Conservation (phyloP, 441 rosid genomes). For the Mallotus repandus region DNA sequence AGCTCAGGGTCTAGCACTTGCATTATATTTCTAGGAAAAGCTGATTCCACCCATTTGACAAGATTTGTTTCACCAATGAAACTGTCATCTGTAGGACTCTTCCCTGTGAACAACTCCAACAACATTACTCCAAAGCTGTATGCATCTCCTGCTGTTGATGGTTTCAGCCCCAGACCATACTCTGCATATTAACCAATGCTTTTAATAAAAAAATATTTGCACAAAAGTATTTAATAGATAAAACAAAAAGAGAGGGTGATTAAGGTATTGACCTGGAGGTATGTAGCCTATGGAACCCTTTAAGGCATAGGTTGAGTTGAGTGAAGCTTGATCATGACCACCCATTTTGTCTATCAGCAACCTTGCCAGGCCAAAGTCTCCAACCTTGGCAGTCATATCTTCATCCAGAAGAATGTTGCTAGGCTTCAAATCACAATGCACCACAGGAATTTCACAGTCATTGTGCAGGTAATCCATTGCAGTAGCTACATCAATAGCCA, state of each 20-base stretch:
- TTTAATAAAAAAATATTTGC: no score
- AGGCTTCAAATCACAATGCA: constrained; percentile 62
- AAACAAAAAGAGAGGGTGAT: no score
- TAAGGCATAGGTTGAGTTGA: constrained; percentile 37
- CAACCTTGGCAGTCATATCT: constrained; percentile 50
- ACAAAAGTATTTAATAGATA: no score
- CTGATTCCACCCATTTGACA: no score
- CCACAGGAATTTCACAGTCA: constrained; percentile 40
- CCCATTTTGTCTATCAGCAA: constrained; percentile 20
- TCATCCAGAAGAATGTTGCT: constrained; percentile 46
- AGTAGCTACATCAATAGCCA: constrained; percentile 43
- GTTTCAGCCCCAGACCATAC: constrained; percentile 44
- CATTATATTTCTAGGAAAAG: no score
- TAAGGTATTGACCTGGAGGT: constrained; percentile 46
- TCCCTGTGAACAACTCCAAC: no score
- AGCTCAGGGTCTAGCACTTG: no score
- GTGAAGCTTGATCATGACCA: constrained; percentile 25
- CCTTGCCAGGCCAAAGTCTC: constrained; percentile 54
- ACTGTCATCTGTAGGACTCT: no score
- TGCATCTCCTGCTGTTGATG: constrained; percentile 46
- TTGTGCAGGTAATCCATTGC: constrained; percentile 61
- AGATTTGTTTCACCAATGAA: no score
- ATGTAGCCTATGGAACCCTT: constrained; percentile 58
- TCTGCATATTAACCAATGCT: constrained; percentile 28
- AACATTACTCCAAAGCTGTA: neutral